Evolutionary conservation across 495 filamentous ascomycete genomes (phyloP).

Genomic region (Tuber borchii): DNA sequence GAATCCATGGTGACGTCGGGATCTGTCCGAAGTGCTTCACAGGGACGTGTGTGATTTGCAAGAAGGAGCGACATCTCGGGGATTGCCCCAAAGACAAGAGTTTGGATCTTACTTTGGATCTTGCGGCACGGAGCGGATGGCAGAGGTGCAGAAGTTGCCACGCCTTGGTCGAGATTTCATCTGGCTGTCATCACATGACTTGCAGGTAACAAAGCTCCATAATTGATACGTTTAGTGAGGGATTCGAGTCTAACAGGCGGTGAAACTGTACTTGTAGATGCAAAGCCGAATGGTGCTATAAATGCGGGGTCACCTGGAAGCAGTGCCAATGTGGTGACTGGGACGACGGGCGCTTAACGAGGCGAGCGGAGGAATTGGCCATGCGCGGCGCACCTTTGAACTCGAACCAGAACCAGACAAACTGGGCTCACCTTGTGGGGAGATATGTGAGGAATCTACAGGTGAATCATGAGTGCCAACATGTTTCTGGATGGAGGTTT

Average conservation of each 20-base stretch:
- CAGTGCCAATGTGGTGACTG: slow-evolving; percentile 32
- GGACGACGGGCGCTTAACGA: slow-evolving; percentile 19
- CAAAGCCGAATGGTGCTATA: slow-evolving; percentile 37
- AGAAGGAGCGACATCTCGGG: slow-evolving; percentile 43
- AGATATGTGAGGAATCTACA: background rate
- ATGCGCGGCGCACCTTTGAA: slow-evolving; percentile 19
- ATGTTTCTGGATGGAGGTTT: slow-evolving; percentile 25
- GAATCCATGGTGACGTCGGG: slow-evolving; percentile 40
- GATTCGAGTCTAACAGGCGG: background rate
- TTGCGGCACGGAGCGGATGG: slow-evolving; percentile 46
- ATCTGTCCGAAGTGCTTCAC: slow-evolving; percentile 42
- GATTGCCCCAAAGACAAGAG: slow-evolving; percentile 47
- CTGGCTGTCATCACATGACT: slow-evolving; percentile 49
- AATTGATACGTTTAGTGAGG: background rate
- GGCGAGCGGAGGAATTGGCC: slow-evolving; percentile 36
- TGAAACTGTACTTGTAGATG: slow-evolving; percentile 13
- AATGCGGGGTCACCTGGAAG: slow-evolving; percentile 36
- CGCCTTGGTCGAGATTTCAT: slow-evolving; percentile 44
- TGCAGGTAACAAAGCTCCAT: slow-evolving; percentile 28
- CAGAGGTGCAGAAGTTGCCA: slow-evolving; percentile 46
- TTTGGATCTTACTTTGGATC: slow-evolving; percentile 43
- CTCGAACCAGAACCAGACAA: slow-evolving; percentile 2
- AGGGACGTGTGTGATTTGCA: slow-evolving; percentile 47
- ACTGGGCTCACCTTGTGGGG: background rate
- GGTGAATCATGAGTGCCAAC: slow-evolving; percentile 22